Conservation (phyloP, 116 monocot genomes). For the Dioscorea cayenensis region DNA sequence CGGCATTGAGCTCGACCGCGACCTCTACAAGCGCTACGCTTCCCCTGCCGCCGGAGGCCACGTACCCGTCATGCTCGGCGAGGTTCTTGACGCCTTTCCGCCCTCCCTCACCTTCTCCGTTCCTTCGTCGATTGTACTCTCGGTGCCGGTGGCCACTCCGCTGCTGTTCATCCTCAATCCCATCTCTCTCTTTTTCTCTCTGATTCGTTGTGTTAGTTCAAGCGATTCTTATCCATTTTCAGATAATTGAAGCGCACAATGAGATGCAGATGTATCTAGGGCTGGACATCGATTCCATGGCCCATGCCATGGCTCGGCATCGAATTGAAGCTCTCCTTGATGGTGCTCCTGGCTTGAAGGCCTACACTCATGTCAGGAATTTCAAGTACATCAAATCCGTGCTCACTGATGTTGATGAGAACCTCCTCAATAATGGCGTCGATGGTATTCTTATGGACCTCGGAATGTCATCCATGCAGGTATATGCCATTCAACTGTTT, state of each 20-base stretch:
- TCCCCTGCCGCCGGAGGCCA: conserved; percentile 20
- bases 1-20: conserved; percentile 23
- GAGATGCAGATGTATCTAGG: conserved; percentile 81
- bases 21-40: conserved; percentile 28
- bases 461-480: conserved; percentile 98
- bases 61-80: conserved; percentile 81
- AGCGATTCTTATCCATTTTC: neutral
- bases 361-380: conserved; percentile 49
- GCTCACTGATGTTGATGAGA: conserved; percentile 29
- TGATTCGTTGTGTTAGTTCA: too few relatives aligned
- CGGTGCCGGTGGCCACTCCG: conserved; percentile 83
- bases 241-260: conserved; percentile 67
- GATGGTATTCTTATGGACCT: conserved; percentile 92
- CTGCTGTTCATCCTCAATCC: conserved; percentile 31
- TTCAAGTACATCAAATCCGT: conserved; percentile 79
- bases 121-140: conserved; percentile 98
- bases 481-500: conserved; percentile 1
- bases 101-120: conserved; percentile 24
- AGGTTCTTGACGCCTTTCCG: conserved; percentile 71
- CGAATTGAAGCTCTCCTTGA: conserved; percentile 36
- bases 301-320: conserved; percentile 40
- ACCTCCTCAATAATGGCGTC: conserved; percentile 21
- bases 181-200: neutral
- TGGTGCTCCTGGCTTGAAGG: conserved; percentile 23
- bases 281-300: conserved; percentile 69